These are phyloP conservation scores for Colletotrichum brevisporum DNA, from an alignment of 2,329 filamentous ascomycete genomes.

Conservation along the genomic window DNA sequence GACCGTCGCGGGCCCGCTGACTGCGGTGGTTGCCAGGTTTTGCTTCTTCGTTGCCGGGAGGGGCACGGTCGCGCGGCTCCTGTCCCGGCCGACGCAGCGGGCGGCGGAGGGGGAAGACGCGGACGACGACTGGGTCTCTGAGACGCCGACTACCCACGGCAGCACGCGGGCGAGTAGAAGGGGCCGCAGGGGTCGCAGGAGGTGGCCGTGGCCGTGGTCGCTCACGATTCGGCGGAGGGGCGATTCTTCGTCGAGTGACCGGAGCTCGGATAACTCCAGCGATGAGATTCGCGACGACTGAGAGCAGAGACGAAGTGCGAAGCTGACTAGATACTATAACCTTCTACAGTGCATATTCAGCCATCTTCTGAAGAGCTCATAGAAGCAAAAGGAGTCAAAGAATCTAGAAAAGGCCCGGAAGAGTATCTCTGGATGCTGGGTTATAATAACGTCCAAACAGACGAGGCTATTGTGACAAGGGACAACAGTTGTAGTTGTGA, in stretches of 20 bases:
- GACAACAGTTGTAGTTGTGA: too few species aligned
- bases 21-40: constrained; percentile 27
- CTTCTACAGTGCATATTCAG: too few species aligned
- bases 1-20: constrained; percentile 34
- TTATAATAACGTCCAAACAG: too few species aligned
- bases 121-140: not conserved
- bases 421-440: too few species aligned
- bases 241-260: not conserved
- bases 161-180: not conserved
- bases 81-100: not conserved
- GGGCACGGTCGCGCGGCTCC: not conserved
- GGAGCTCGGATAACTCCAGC: not conserved
- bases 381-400: too few species aligned
- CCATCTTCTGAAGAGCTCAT: too few species aligned
- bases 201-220: not conserved
- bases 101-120: not conserved
- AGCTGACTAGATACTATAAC: too few species aligned
- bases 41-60: constrained; percentile 18
- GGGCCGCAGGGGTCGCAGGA: not conserved
- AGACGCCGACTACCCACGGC: not conserved
- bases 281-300: not conserved
- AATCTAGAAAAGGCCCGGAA: too few species aligned
- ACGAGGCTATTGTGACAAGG: too few species aligned
- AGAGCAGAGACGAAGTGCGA: not conserved
- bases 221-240: not conserved